These are phyloP conservation scores for Pythium chondricola DNA, from an alignment of 352 stramenopile genomes.

Conservation along the genomic window DNA sequence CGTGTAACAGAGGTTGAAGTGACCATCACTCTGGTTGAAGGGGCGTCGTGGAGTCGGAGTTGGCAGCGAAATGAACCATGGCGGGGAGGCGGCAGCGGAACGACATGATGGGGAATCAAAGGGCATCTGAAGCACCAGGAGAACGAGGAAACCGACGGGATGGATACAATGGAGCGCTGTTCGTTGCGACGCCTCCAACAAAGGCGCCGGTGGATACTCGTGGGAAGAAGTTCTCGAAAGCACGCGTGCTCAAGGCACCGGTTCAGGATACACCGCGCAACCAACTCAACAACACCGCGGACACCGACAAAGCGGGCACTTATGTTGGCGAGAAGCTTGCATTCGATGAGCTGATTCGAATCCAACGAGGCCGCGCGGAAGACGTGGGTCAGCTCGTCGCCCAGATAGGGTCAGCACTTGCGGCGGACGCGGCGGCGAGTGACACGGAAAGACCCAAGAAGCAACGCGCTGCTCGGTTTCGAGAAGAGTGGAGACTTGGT, in stretches of 20 bases:
- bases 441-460: slow-evolving; percentile 1
- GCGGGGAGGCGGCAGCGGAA: too few species aligned
- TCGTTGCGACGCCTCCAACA: background rate
- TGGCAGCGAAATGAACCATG: too few species aligned
- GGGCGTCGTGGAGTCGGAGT: too few species aligned
- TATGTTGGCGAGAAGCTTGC: slow-evolving; percentile 21
- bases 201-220: background rate
- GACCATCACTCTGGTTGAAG: too few species aligned
- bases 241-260: slow-evolving; percentile 9
- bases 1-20: too few species aligned
- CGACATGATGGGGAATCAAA: too few species aligned
- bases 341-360: slow-evolving; percentile 32
- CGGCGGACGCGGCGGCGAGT: background rate
- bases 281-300: slow-evolving; percentile 1
- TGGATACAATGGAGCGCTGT: background rate
- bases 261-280: background rate
- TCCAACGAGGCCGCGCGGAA: slow-evolving; percentile 26
- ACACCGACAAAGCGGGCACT: slow-evolving; percentile 1
- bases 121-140: background rate
- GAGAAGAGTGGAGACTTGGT: slow-evolving; percentile 48
- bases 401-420: background rate
- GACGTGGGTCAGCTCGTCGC: slow-evolving; percentile 21
- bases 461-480: slow-evolving; percentile 15
- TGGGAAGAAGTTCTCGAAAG: background rate
- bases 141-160: too few species aligned